Conservation (phyloP, 2,329 filamentous ascomycete species). For the Xylariaceae sp. region DNA sequence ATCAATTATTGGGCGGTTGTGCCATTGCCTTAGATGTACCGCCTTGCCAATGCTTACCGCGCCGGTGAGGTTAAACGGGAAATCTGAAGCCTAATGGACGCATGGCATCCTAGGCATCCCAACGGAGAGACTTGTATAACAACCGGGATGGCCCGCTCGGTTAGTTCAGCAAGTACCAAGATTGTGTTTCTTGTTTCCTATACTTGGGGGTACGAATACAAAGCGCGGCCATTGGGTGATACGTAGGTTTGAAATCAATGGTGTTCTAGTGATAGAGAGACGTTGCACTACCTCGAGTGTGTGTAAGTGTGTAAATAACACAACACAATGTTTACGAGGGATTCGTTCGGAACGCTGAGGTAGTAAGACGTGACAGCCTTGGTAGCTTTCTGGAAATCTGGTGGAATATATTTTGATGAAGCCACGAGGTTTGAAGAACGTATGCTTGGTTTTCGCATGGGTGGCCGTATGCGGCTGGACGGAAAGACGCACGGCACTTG, state of each 20-base stretch:
- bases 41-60: not conserved
- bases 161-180: conserved; percentile 4
- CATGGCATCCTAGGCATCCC: conserved; percentile 15
- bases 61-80: conserved; percentile 1
- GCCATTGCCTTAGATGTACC: conserved; percentile 1
- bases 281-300: not conserved
- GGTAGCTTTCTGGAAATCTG: not conserved
- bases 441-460: not conserved
- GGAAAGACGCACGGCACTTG: not conserved
- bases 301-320: no score
- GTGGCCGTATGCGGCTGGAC: not conserved
- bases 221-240: not conserved
- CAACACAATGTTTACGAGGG: no score
- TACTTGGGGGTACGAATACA: not conserved
- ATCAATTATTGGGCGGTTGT: conserved; percentile 7
- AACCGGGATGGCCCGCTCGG: conserved; percentile 24
- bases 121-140: conserved; percentile 19
- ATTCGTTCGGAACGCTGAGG: not conserved
- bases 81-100: not conserved
- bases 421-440: not conserved
- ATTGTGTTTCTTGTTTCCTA: not conserved
- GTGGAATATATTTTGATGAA: not conserved
- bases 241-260: not conserved
- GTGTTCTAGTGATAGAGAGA: not conserved
- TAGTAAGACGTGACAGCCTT: not conserved